Evolutionary conservation across 2,329 filamentous ascomycete genomes (phyloP).

Genomic region (Onygenales sp.): DNA sequence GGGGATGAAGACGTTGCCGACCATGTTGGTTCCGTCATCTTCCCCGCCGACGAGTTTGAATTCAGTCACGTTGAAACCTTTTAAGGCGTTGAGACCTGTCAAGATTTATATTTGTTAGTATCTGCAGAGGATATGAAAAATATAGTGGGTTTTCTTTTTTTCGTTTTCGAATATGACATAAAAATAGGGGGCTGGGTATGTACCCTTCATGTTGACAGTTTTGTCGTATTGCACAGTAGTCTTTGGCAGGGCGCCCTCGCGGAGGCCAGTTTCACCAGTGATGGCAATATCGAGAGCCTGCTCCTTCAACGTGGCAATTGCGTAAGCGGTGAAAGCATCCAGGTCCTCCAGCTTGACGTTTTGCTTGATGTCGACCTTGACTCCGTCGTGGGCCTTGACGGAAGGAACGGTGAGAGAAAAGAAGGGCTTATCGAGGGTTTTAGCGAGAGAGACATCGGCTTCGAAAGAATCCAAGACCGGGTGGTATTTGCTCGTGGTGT

Average conservation of each 20-base stretch:
- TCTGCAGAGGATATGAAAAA: too few species aligned
- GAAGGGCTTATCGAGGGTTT: slow-evolving; percentile 30
- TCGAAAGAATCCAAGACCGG: slow-evolving; percentile 47
- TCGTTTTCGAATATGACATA: neutral
- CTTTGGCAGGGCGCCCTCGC: slow-evolving; percentile 41
- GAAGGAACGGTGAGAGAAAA: slow-evolving; percentile 37
- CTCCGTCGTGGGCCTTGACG: slow-evolving; percentile 35
- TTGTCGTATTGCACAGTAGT: slow-evolving; percentile 47
- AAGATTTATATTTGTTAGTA: neutral
- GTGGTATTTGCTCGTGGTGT: slow-evolving; percentile 41
- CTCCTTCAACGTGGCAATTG: slow-evolving; percentile 37
- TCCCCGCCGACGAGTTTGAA: slow-evolving; percentile 33
- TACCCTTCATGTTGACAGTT: slow-evolving; percentile 48
- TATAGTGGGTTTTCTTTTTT: too few species aligned
- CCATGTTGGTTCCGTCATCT: slow-evolving; percentile 42
- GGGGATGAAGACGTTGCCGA: slow-evolving; percentile 46
- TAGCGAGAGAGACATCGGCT: slow-evolving; percentile 41
- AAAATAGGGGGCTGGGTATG: neutral
- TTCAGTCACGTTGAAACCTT: slow-evolving; percentile 41
- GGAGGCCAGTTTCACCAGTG: slow-evolving; percentile 43
- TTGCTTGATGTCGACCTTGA: slow-evolving; percentile 34
- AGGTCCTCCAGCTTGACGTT: slow-evolving; percentile 33
- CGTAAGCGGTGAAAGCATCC: slow-evolving; percentile 41
- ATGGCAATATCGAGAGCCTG: slow-evolving; percentile 43
- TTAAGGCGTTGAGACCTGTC: slow-evolving; percentile 49